Evolutionary conservation across 306 rosid genomes (phyloP).

Genomic region (Delonix regia): DNA sequence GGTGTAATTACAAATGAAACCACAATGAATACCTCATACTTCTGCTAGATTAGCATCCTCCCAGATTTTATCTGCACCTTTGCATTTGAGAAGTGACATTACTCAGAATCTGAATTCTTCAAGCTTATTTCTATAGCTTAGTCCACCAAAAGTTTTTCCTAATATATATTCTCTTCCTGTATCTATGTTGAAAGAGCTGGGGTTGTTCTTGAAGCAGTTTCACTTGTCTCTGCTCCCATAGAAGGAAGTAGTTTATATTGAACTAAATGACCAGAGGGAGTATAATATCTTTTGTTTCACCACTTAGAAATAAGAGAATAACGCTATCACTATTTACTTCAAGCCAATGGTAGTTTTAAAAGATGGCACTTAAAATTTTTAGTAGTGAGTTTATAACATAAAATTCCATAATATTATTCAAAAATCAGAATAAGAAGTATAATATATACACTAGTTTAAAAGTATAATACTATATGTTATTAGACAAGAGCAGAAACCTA

Average conservation of each 20-base stretch:
- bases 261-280: slow-evolving; percentile 83
- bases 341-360: no score
- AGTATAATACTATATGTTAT: no score
- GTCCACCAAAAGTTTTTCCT: slow-evolving; percentile 52
- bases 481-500: no score
- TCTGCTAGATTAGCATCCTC: slow-evolving; percentile 89
- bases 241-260: slow-evolving; percentile 81
- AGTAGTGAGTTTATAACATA: no score
- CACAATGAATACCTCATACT: slow-evolving; percentile 65
- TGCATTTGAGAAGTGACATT: slow-evolving; percentile 78
- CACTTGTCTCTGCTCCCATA: slow-evolving; percentile 66
- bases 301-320: no score
- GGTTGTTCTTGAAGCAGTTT: slow-evolving; percentile 55
- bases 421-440: no score
- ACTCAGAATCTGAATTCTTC: slow-evolving; percentile 62
- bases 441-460: no score
- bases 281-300: no score
- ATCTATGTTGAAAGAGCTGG: slow-evolving; percentile 60
- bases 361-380: no score
- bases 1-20: slow-evolving; percentile 30
- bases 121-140: slow-evolving; percentile 44
- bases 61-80: slow-evolving; percentile 86
- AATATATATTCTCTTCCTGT: slow-evolving; percentile 73
- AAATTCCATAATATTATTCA: no score
- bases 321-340: no score